A percentile compares a stretch with the other conserved stretches of the same genome.
Conservation (phyloP, 495 filamentous ascomycete genomes). For the Hypoxylon rickii region DNA sequence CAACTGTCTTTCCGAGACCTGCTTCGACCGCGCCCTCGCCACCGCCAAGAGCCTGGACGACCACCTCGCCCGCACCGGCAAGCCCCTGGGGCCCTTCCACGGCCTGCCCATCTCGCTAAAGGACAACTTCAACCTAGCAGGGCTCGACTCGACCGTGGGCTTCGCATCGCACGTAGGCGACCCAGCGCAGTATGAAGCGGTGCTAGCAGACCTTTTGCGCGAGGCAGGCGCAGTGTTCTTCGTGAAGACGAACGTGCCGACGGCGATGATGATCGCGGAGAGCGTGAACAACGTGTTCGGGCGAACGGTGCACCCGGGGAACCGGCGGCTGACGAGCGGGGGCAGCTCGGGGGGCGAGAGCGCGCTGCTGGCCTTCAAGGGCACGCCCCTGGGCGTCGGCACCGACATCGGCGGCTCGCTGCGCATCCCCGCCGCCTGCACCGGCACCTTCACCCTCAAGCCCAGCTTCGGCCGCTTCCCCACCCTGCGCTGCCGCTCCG, state of each 20-base stretch:
- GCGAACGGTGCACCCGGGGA: conserved; percentile 74
- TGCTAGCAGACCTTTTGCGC: conserved; percentile 60
- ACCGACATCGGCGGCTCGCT: conserved; percentile 88
- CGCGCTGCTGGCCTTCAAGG: conserved; percentile 71
- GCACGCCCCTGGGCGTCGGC: conserved; percentile 80
- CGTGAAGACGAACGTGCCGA: conserved; percentile 85
- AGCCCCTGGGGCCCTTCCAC: conserved; percentile 67
- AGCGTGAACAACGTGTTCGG: conserved; percentile 82
- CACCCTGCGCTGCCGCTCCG: conserved; percentile 73
- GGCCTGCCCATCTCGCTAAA: conserved; percentile 86
- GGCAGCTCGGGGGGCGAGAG: conserved; percentile 83
- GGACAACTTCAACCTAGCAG: conserved; percentile 66
- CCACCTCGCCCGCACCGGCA: conserved; percentile 62
- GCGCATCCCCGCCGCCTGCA: conserved; percentile 84
- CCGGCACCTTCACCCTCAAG: conserved; percentile 80
- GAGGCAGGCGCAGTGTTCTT: conserved; percentile 86
- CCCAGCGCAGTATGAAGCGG: conserved; percentile 32
- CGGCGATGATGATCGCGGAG: conserved; percentile 84
- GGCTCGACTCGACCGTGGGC: conserved; percentile 59
- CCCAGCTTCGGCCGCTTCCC: conserved; percentile 87
- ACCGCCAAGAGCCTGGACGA: conserved; percentile 40
- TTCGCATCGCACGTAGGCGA: conserved; percentile 39
- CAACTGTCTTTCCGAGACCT: conserved; percentile 41
- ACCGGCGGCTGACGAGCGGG: conserved; percentile 76
- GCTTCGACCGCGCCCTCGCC: conserved; percentile 35